A percentile compares a stretch with the other conserved stretches of the same genome.
Conservation (phyloP, 768 basidiomycete genomes). For the Mycena filopes region DNA sequence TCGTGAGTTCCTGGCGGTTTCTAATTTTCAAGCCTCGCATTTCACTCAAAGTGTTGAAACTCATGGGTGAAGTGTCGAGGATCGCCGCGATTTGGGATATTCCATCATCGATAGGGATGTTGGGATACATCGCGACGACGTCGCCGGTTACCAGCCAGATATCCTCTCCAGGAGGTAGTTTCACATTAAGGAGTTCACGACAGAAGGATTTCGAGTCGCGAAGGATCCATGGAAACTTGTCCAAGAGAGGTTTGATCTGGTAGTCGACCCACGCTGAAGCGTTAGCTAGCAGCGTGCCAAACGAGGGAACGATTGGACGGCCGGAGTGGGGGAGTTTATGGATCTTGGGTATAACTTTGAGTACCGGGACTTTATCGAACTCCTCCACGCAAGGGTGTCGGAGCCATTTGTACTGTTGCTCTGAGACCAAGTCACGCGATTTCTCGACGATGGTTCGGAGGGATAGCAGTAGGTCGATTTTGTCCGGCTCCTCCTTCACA, state of each 20-base stretch:
- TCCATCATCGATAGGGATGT: constrained; percentile 21
- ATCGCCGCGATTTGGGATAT: constrained; percentile 7
- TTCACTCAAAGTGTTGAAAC: constrained; percentile 10
- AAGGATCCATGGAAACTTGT: constrained; percentile 12
- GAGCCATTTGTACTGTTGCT: constrained; percentile 16
- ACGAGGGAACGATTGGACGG: constrained; percentile 9
- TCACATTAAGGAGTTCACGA: constrained; percentile 4
- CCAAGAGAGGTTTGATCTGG: constrained; percentile 14
- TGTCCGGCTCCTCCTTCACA: constrained; percentile 14
- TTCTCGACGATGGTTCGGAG: constrained; percentile 4
- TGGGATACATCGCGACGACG: constrained; percentile 23
- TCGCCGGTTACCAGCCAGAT: constrained; percentile 18
- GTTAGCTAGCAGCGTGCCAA: constrained; percentile 15
- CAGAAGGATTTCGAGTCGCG: constrained; percentile 15
- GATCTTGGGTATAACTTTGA: constrained; percentile 19
- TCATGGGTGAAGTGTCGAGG: constrained; percentile 20
- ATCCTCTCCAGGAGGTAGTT: constrained; percentile 14
- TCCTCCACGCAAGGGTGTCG: not conserved
- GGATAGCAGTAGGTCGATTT: not conserved
- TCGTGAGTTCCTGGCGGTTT: constrained; percentile 23
- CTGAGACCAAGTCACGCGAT: not conserved
- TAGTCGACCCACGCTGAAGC: constrained; percentile 19
- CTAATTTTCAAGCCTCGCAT: constrained; percentile 13
- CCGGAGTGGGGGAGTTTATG: constrained; percentile 9
- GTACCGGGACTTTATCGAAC: constrained; percentile 7